Conservation (phyloP, 257 asterid species). For the Solanum neorickii region DNA sequence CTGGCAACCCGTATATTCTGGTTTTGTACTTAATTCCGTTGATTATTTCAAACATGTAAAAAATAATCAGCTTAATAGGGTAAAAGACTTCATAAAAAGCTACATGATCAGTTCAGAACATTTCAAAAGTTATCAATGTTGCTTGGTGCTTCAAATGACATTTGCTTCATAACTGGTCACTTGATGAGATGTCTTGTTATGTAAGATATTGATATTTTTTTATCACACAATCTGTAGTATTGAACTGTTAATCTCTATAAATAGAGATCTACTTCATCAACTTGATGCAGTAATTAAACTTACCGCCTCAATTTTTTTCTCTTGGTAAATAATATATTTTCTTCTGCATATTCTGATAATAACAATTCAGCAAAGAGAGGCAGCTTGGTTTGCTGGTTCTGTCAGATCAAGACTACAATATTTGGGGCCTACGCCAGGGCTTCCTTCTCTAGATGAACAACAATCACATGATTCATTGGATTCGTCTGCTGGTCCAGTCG, state of each 20-base stretch:
- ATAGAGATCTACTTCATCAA: background rate
- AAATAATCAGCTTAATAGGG: background rate
- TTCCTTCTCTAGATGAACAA: slow-evolving; percentile 34
- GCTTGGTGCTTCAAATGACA: background rate
- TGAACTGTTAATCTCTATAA: background rate
- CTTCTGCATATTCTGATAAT: background rate
- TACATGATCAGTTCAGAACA: background rate
- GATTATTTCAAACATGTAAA: background rate
- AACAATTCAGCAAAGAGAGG: slow-evolving; percentile 64
- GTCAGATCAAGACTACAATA: slow-evolving; percentile 71
- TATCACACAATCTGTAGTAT: background rate
- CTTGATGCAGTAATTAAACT: background rate
- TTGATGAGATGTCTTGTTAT: background rate
- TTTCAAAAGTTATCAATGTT: background rate
- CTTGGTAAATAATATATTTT: background rate
- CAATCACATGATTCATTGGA: slow-evolving; percentile 27
- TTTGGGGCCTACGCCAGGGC: slow-evolving; percentile 52
- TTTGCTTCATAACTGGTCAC: background rate
- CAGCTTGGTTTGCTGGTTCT: slow-evolving; percentile 79
- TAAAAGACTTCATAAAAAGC: background rate
- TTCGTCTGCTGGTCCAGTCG: slow-evolving; percentile 62
- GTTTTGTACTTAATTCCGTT: background rate
- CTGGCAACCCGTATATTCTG: background rate
- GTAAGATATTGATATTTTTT: background rate
- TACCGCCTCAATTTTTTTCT: background rate